phyloP scores from a whole-genome alignment of 768 basidiomycete species.

The Russula brevipes region DNA sequence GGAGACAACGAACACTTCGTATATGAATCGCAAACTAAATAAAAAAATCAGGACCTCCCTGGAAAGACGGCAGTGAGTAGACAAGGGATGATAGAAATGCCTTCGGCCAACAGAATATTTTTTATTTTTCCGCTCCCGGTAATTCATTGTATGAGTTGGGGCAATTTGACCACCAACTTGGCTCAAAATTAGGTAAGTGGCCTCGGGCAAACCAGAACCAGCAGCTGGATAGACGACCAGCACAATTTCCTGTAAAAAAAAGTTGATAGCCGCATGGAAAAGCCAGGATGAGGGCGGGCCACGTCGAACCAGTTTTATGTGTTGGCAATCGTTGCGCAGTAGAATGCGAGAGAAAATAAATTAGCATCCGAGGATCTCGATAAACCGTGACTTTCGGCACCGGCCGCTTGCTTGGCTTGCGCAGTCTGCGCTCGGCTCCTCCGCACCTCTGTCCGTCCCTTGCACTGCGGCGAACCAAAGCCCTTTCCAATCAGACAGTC shows the following conservation, averaged over 20 bases:
- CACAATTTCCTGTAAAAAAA: background rate
- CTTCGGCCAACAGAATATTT: background rate
- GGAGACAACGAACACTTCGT: background rate
- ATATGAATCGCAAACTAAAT: background rate
- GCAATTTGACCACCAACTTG: background rate
- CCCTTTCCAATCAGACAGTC: background rate
- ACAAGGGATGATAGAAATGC: background rate
- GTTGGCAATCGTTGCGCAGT: background rate
- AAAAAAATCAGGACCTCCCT: background rate
- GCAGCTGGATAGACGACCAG: too few relatives aligned
- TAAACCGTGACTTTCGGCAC: background rate
- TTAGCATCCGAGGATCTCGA: background rate
- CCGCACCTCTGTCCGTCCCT: too few relatives aligned
- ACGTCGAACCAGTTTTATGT: background rate
- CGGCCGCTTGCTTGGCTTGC: background rate
- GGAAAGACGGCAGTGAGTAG: background rate
- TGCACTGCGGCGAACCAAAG: background rate
- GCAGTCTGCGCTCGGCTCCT: too few relatives aligned
- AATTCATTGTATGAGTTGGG: too few relatives aligned
- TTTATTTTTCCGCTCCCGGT: background rate
- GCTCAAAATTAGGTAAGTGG: constrained; percentile 14
- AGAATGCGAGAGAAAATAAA: background rate
- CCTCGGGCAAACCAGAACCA: too few relatives aligned
- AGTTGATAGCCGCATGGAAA: background rate
- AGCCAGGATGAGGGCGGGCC: background rate